Conservation (phyloP, 192 early-diverging fungal species). For the Coemansia sp. region DNA sequence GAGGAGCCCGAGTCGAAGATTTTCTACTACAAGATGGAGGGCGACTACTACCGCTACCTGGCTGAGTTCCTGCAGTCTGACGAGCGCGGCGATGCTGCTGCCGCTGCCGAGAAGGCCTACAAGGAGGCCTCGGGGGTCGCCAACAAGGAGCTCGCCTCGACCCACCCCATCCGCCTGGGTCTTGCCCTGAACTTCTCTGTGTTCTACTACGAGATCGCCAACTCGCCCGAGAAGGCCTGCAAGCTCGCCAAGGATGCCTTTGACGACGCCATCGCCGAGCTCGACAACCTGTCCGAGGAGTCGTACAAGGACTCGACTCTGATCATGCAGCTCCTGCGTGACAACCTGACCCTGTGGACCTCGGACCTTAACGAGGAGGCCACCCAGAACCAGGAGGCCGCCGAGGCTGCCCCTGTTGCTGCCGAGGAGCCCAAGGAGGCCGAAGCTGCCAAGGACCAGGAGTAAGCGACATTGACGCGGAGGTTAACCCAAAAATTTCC, state of each 20-base stretch:
- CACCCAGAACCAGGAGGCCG: conserved; percentile 24
- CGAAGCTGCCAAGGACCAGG: conserved; percentile 30
- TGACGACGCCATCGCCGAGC: conserved; percentile 98
- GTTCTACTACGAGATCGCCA: conserved; percentile 99
- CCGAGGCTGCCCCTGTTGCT: conserved; percentile 18
- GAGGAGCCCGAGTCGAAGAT: conserved; percentile 97
- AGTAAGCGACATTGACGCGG: conserved; percentile 15
- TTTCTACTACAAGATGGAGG: conserved; percentile 99
- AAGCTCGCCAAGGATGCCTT: conserved; percentile 85
- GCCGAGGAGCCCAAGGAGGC: conserved; percentile 31
- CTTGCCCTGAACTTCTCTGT: conserved; percentile 98
- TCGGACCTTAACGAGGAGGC: conserved; percentile 70
- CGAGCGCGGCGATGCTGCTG: conserved; percentile 77
- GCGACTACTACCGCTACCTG: conserved; percentile 98
- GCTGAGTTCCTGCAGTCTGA: conserved; percentile 94
- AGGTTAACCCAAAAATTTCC: conserved; percentile 4
- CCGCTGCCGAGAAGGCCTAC: conserved; percentile 88
- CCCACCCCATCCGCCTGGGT: conserved; percentile 98
- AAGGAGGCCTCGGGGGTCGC: conserved; percentile 94
- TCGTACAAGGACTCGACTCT: conserved; percentile 99
- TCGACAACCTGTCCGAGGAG: conserved; percentile 97
- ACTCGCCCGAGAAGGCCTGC: conserved; percentile 96
- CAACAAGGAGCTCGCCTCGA: conserved; percentile 88
- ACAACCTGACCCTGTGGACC: conserved; percentile 99
- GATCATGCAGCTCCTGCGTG: conserved; percentile 99